A percentile compares a stretch with the other conserved stretches of the same genome.
phyloP scores from a whole-genome alignment of 345 rosid species.

The Physaria fendleri region DNA sequence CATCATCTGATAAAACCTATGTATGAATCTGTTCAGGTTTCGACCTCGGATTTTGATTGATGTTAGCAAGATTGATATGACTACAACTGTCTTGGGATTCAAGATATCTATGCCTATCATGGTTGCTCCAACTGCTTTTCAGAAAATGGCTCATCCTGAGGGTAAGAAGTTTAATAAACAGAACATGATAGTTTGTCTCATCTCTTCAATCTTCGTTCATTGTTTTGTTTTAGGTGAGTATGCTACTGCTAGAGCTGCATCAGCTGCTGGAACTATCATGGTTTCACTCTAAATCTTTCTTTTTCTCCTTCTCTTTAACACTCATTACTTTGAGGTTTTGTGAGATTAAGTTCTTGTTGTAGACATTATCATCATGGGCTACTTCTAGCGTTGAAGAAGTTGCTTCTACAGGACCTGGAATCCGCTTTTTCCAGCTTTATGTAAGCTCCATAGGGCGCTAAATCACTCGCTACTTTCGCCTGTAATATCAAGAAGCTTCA shows the following conservation, averaged over 20 bases:
- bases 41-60: conserved; percentile 75
- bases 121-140: conserved; percentile 80
- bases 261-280: conserved; percentile 73
- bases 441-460: conserved; percentile 35
- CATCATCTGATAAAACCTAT: neutral
- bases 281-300: conserved; percentile 23
- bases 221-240: conserved; percentile 51
- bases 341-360: conserved; percentile 11
- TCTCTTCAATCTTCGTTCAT: neutral
- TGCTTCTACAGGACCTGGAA: conserved; percentile 80
- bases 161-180: conserved; percentile 32
- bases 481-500: neutral
- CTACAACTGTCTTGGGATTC: conserved; percentile 58
- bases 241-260: conserved; percentile 78
- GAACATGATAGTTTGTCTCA: neutral
- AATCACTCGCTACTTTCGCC: neutral
- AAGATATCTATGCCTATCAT: conserved; percentile 77
- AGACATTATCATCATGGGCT: conserved; percentile 81
- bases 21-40: conserved; percentile 31
- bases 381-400: conserved; percentile 86
- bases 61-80: conserved; percentile 68
- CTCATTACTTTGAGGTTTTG: neutral
- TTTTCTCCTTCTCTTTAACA: neutral
- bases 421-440: conserved; percentile 79
- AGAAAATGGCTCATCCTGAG: conserved; percentile 87